These are phyloP conservation scores for Ustilago hordei DNA, from an alignment of 1,284 basidiomycete species.

Conservation along the genomic window DNA sequence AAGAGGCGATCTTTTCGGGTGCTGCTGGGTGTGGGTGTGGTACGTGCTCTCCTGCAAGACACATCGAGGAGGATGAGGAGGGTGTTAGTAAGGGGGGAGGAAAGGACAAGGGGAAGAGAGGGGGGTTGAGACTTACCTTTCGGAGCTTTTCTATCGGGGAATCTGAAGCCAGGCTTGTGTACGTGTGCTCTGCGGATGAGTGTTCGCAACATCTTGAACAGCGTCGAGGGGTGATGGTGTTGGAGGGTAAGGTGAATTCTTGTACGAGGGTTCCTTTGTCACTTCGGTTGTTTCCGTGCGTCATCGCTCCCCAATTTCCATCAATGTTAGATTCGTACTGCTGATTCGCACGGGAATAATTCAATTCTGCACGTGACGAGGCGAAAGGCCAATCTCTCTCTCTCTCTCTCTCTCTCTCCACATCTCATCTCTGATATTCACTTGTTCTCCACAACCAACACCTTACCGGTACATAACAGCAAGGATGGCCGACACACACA, in stretches of 20 bases:
- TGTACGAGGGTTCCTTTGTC: neutral
- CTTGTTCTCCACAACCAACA: neutral
- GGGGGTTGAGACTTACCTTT: conserved; percentile 33
- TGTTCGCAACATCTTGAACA: conserved; percentile 50
- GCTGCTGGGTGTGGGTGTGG: conserved; percentile 67
- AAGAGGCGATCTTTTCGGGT: conserved; percentile 49
- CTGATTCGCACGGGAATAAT: conserved; percentile 3
- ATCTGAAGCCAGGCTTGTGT: conserved; percentile 59
- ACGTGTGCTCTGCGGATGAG: conserved; percentile 53
- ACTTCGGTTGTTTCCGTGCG: conserved; percentile 21
- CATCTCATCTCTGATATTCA: conserved; percentile 2
- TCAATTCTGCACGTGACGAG: conserved; percentile 4
- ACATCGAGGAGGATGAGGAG: neutral
- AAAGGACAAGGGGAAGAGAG: neutral
- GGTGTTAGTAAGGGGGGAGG: neutral
- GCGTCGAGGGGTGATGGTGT: conserved; percentile 2
- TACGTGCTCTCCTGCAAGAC: conserved; percentile 45
- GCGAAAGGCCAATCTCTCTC: too few species aligned
- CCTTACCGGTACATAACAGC: neutral
- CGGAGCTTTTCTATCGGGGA: conserved; percentile 60
- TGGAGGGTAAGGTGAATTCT: neutral
- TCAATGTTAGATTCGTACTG: neutral
- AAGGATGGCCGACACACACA: conserved; percentile 68
- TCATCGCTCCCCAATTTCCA: neutral
- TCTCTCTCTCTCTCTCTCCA: too few species aligned